phyloP scores from a whole-genome alignment of 2,329 filamentous ascomycete genomes.

The Ceratocystis eucalypticola region DNA sequence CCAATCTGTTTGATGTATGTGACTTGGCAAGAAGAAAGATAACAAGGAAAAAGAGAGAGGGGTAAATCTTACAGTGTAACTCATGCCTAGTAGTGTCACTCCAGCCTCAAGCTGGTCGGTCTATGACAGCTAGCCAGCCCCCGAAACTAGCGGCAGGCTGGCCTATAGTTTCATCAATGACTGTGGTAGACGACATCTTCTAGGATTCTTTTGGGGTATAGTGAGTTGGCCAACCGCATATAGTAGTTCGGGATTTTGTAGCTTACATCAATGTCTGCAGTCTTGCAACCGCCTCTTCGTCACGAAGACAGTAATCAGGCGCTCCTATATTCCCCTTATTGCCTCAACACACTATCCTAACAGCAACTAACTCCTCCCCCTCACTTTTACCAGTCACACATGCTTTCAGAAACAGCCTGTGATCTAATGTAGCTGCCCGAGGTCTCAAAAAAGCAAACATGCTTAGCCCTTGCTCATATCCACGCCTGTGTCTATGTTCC shows the following conservation, averaged over 20 bases:
- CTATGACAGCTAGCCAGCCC: neutral
- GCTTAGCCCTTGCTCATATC: neutral
- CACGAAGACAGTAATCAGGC: too few relatives aligned
- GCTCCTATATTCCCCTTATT: too few relatives aligned
- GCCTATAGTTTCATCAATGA: neutral
- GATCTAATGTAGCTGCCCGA: neutral
- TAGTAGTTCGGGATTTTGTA: too few relatives aligned
- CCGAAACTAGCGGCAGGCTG: neutral
- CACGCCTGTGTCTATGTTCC: neutral
- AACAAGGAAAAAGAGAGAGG: neutral
- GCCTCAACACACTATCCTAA: too few relatives aligned
- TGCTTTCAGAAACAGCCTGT: neutral
- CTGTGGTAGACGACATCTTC: neutral
- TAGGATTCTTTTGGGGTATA: too few relatives aligned
- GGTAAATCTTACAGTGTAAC: neutral
- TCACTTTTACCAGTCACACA: neutral
- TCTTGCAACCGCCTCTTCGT: too few relatives aligned
- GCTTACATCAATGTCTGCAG: too few relatives aligned
- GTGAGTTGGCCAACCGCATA: too few relatives aligned
- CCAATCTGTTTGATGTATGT: neutral
- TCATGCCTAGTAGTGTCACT: neutral
- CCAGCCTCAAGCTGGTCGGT: neutral
- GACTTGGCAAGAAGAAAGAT: neutral
- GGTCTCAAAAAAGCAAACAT: neutral
- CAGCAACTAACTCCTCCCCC: neutral